Percentiles rank a stretch among this genome's conserved stretches.
Conservation (phyloP, 441 rosid genomes). For the Brassica balearica region DNA sequence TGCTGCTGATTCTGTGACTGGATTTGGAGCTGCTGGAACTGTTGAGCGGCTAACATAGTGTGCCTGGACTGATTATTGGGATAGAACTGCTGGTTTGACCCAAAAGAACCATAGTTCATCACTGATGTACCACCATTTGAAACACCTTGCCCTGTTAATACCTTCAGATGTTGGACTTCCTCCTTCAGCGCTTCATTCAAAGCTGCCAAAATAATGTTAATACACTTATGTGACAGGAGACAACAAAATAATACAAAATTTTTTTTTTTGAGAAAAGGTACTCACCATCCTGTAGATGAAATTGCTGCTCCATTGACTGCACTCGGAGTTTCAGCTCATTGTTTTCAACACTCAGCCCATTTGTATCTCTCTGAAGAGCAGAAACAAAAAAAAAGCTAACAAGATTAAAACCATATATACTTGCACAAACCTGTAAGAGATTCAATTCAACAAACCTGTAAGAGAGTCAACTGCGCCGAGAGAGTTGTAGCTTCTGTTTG, state of each 20-base stretch:
- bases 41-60: constrained; percentile 3
- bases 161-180: constrained; percentile 6
- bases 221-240: not conserved
- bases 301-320: not conserved
- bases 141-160: constrained; percentile 1
- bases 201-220: not conserved
- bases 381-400: not conserved
- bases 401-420: not conserved
- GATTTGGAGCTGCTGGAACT: constrained; percentile 4
- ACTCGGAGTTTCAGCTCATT: constrained; percentile 5
- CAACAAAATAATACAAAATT: not conserved
- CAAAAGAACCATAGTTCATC: not conserved
- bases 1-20: not conserved
- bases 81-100: constrained; percentile 3
- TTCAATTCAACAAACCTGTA: not conserved
- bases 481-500: constrained; percentile 4
- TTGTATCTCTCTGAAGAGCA: constrained; percentile 2
- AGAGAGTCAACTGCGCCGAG: constrained; percentile 6
- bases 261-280: not conserved
- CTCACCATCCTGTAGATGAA: constrained; percentile 1
- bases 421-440: not conserved
- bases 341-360: not conserved
- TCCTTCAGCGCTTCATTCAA: not conserved
- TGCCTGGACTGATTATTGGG: not conserved
- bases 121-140: not conserved